Conservation (phyloP, 192 early-diverging fungal genomes). For the Polychytrium aggregatum region DNA sequence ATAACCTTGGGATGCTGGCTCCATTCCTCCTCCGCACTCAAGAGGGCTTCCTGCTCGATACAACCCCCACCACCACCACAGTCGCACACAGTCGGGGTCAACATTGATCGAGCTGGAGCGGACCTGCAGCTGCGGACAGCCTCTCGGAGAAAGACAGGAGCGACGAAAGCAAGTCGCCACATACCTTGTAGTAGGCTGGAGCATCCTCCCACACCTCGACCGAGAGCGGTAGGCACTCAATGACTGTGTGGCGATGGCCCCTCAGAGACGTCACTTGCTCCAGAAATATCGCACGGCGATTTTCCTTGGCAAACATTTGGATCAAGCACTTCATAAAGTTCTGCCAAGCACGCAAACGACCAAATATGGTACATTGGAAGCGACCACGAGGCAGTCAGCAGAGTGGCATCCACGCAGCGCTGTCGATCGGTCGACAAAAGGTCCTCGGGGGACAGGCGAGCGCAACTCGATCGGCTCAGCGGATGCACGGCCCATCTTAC, state of each 20-base stretch:
- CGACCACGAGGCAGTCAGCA: background rate
- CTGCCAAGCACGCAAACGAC: too few species aligned
- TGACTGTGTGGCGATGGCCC: constrained; percentile 68
- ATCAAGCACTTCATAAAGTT: constrained; percentile 96
- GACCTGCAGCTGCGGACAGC: background rate
- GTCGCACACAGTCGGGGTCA: too few species aligned
- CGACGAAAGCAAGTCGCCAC: background rate
- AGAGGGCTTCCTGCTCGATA: constrained; percentile 57
- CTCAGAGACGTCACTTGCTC: constrained; percentile 76
- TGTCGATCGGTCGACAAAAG: background rate
- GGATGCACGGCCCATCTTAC: too few species aligned
- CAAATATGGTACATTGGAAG: too few species aligned
- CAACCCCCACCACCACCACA: background rate
- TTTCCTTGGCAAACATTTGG: constrained; percentile 66
- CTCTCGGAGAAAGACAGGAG: background rate
- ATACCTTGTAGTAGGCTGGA: constrained; percentile 72
- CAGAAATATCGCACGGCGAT: constrained; percentile 69
- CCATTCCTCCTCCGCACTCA: constrained; percentile 76
- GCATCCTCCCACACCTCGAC: constrained; percentile 59
- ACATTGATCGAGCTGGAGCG: background rate
- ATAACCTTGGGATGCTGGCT: constrained; percentile 71
- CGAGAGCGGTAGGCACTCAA: constrained; percentile 90
- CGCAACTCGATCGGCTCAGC: too few species aligned
- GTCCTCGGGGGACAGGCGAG: too few species aligned
- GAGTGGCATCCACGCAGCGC: background rate